These are phyloP conservation scores for Oryza coarctata DNA, from an alignment of 176 grass and related monocot genomes.

Conservation along the genomic window DNA sequence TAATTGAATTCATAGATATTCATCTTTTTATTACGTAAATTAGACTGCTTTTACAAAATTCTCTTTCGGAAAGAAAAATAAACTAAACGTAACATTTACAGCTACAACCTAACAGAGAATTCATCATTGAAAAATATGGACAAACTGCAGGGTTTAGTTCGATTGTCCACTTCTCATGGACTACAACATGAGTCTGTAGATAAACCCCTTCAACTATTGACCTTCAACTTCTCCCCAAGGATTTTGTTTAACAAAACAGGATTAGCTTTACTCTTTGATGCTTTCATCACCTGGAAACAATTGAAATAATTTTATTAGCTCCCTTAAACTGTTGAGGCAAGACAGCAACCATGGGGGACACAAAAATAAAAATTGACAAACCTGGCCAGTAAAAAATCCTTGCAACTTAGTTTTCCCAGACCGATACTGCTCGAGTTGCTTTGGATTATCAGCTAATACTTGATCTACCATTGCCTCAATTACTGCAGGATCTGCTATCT, in stretches of 20 bases:
- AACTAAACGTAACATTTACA: background rate
- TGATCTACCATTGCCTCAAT: conserved; percentile 84
- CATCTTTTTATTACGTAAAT: background rate
- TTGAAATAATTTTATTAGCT: conserved; percentile 15
- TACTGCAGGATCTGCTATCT: conserved; percentile 78
- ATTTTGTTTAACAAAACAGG: conserved; percentile 85
- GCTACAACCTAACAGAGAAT: background rate
- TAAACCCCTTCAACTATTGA: conserved; percentile 25
- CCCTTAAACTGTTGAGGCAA: background rate
- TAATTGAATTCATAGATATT: background rate
- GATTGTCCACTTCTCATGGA: background rate
- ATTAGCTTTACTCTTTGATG: conserved; percentile 93
- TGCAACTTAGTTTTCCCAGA: conserved; percentile 83
- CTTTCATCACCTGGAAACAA: conserved; percentile 86
- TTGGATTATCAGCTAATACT: conserved; percentile 72
- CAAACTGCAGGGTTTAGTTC: background rate
- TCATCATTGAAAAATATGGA: background rate
- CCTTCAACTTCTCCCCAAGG: conserved; percentile 65
- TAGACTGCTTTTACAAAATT: background rate
- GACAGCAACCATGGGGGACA: background rate
- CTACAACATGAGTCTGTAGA: background rate
- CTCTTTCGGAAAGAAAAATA: background rate
- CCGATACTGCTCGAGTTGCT: conserved; percentile 82
- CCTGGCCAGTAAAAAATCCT: conserved; percentile 90
- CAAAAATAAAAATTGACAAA: conserved; percentile 24